Evolutionary conservation across 345 rosid genomes (phyloP).

Genomic region (Brassica nigra): DNA sequence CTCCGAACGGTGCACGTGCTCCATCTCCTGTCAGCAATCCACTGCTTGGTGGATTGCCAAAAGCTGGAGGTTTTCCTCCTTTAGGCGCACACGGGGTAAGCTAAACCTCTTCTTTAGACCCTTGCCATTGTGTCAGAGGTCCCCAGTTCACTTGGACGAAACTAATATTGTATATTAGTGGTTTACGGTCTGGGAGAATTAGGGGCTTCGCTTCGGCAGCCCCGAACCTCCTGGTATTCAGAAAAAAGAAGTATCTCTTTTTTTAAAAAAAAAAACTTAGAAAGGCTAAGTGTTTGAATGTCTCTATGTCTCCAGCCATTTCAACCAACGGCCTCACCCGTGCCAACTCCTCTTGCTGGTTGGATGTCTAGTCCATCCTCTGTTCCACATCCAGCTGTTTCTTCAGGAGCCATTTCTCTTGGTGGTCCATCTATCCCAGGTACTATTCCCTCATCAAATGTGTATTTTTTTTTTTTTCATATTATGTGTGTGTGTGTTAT

Average conservation of each 20-base stretch:
- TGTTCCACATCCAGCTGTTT: slow-evolving; percentile 77
- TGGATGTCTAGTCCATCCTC: slow-evolving; percentile 96
- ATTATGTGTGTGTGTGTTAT: neutral
- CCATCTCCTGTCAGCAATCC: slow-evolving; percentile 92
- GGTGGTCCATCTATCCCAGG: slow-evolving; percentile 86
- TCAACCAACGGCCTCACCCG: slow-evolving; percentile 76
- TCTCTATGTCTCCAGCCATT: slow-evolving; percentile 68
- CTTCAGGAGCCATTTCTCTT: slow-evolving; percentile 83
- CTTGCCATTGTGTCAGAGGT: no score
- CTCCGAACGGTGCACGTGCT: slow-evolving; percentile 95
- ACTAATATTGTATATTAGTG: no score
- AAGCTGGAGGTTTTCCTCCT: slow-evolving; percentile 93
- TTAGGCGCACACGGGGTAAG: slow-evolving; percentile 94
- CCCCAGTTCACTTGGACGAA: no score
- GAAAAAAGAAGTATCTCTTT: no score
- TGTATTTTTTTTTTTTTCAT: neutral
- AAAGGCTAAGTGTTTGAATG: slow-evolving; percentile 33
- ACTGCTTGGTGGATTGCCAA: slow-evolving; percentile 78
- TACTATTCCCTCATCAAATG: slow-evolving; percentile 29
- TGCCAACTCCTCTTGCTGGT: slow-evolving; percentile 91
- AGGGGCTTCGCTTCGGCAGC: no score
- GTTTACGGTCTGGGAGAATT: no score
- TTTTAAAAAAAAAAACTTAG: no score
- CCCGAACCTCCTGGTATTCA: no score
- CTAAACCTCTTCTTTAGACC: neutral